Conservation (phyloP, 2,329 filamentous ascomycete species). For the Ophiostoma ulmi region DNA sequence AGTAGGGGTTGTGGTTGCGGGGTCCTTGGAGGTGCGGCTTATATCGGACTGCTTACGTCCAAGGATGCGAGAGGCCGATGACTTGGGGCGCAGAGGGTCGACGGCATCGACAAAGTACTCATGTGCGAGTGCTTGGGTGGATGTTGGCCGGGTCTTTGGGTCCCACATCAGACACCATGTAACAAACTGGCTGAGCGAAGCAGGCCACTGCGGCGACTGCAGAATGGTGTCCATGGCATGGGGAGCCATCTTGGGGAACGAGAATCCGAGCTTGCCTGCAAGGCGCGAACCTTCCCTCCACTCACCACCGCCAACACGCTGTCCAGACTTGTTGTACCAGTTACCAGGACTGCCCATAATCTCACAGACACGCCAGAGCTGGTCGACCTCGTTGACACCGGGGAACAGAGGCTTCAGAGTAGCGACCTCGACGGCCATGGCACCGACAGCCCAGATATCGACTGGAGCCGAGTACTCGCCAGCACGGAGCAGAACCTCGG, state of each 20-base stretch:
- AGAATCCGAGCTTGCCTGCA: conserved; percentile 94
- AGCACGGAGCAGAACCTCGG: conserved; percentile 86
- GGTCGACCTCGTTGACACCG: conserved; percentile 95
- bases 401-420: conserved; percentile 96
- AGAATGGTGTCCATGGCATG: conserved; percentile 94
- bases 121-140: conserved; percentile 86
- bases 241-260: conserved; percentile 98
- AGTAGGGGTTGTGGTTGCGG: conserved; percentile 51
- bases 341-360: conserved; percentile 98
- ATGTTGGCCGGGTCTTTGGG: conserved; percentile 84
- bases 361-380: conserved; percentile 97
- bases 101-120: conserved; percentile 92
- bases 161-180: conserved; percentile 99
- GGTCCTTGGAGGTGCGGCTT: conserved; percentile 62
- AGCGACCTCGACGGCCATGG: conserved; percentile 97
- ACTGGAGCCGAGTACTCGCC: conserved; percentile 97
- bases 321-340: conserved; percentile 91
- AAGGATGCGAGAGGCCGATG: conserved; percentile 74
- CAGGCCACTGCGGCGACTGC: conserved; percentile 84
- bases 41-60: conserved; percentile 88
- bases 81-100: conserved; percentile 88
- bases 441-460: conserved; percentile 96
- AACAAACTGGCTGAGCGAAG: conserved; percentile 82
- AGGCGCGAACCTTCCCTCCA: conserved; percentile 93
- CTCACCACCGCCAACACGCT: conserved; percentile 85